These are phyloP conservation scores for Euclidium syriacum DNA, from an alignment of 345 rosid genomes.

Conservation along the genomic window DNA sequence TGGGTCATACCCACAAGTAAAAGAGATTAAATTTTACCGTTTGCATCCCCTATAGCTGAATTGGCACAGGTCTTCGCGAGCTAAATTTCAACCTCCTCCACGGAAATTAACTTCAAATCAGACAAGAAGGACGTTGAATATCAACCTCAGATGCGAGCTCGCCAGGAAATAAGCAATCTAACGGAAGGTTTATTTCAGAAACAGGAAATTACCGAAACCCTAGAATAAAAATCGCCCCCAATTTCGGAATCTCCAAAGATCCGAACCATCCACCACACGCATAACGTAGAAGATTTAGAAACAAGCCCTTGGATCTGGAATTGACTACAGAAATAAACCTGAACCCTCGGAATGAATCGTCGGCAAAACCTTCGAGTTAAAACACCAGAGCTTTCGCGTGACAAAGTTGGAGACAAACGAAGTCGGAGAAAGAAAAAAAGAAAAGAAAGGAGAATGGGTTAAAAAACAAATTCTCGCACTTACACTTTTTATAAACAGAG, in stretches of 20 bases:
- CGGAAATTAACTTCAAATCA: neutral
- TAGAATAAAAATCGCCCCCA: slow-evolving; percentile 19
- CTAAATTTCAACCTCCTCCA: slow-evolving; percentile 6
- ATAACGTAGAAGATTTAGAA: slow-evolving; percentile 1
- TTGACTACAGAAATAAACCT: neutral
- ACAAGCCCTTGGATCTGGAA: neutral
- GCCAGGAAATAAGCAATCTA: neutral
- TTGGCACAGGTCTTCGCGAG: neutral
- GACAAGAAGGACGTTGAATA: slow-evolving; percentile 8
- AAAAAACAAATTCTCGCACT: neutral
- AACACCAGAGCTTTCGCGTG: slow-evolving; percentile 22
- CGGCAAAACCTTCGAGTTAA: neutral
- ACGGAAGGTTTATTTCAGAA: neutral
- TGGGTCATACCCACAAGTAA: neutral
- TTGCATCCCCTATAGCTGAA: slow-evolving; percentile 12
- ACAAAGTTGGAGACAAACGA: slow-evolving; percentile 3
- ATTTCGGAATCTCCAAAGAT: slow-evolving; percentile 15
- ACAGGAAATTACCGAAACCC: slow-evolving; percentile 21
- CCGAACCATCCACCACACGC: slow-evolving; percentile 7
- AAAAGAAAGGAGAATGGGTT: neutral
- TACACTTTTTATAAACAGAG: neutral
- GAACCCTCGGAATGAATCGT: slow-evolving; percentile 11
- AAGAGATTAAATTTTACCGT: slow-evolving; percentile 19
- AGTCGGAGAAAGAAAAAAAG: slow-evolving; percentile 1
- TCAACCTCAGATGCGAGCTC: slow-evolving; percentile 11